Percentiles rank a stretch among this genome's conserved stretches.
These are phyloP conservation scores for Botryotinia narcissicola DNA, from an alignment of 2,329 filamentous ascomycete species.

Conservation along the genomic window DNA sequence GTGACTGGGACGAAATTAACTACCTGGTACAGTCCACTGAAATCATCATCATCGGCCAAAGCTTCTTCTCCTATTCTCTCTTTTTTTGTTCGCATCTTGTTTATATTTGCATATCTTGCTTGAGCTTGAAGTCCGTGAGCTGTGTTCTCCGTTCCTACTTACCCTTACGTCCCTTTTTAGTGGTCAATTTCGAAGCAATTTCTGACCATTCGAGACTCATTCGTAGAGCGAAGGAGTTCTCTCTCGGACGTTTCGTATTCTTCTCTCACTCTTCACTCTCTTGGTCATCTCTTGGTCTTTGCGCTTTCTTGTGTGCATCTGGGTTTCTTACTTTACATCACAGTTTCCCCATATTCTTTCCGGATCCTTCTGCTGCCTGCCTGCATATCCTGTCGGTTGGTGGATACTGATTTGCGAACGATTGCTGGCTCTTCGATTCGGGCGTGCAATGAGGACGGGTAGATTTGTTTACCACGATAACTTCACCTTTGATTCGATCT, in stretches of 20 bases:
- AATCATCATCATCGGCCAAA: slow-evolving; percentile 9
- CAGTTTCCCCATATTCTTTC: slow-evolving; percentile 21
- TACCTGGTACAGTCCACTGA: not conserved
- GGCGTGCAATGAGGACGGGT: slow-evolving; percentile 12
- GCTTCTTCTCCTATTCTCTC: slow-evolving; percentile 18
- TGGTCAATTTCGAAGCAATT: slow-evolving; percentile 14
- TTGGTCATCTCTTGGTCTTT: slow-evolving; percentile 29
- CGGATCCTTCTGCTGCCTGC: slow-evolving; percentile 14
- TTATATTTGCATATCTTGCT: slow-evolving; percentile 12
- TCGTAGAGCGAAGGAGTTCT: slow-evolving; percentile 19
- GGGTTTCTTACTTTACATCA: slow-evolving; percentile 21
- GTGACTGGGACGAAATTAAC: not conserved
- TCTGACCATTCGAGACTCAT: slow-evolving; percentile 14
- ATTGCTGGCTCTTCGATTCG: slow-evolving; percentile 27
- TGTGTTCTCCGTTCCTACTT: slow-evolving; percentile 9
- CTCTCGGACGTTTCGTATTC: slow-evolving; percentile 31
- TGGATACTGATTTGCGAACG: slow-evolving; percentile 14
- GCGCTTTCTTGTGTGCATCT: slow-evolving; percentile 7
- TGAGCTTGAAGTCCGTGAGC: slow-evolving; percentile 14
- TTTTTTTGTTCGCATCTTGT: slow-evolving; percentile 8
- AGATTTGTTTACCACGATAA: slow-evolving; percentile 8
- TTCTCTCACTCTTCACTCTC: slow-evolving; percentile 29
- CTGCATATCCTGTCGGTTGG: slow-evolving; percentile 15
- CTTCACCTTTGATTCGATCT: slow-evolving; percentile 27
- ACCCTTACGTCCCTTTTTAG: slow-evolving; percentile 18